phyloP scores from a whole-genome alignment of 768 basidiomycete species.

The Boletus subparvulus region DNA sequence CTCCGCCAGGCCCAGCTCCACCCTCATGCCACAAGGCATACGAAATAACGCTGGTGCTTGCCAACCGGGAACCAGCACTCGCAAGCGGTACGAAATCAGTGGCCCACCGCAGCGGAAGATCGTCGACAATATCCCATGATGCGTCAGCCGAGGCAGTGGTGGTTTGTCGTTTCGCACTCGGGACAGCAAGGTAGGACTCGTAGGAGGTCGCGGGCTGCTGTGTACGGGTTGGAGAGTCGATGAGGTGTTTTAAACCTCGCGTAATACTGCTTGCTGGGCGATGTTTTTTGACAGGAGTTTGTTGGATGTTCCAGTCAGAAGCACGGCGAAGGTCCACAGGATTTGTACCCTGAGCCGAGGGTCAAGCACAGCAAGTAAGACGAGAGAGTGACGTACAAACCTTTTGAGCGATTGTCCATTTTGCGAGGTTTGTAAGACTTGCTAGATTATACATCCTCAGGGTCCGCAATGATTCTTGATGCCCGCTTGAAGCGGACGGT shows the following conservation, averaged over 20 bases:
- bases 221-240: slow-evolving; percentile 37
- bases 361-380: slow-evolving; percentile 7
- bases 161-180: slow-evolving; percentile 24
- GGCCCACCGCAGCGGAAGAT: slow-evolving; percentile 79
- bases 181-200: slow-evolving; percentile 32
- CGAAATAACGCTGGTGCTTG: slow-evolving; percentile 54
- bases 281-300: slow-evolving; percentile 45
- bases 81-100: slow-evolving; percentile 84
- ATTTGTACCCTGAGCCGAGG: slow-evolving; percentile 45
- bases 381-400: slow-evolving; percentile 35
- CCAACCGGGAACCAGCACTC: slow-evolving; percentile 59
- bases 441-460: slow-evolving; percentile 84
- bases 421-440: slow-evolving; percentile 71
- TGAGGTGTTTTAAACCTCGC: slow-evolving; percentile 59
- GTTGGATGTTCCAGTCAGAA: slow-evolving; percentile 51
- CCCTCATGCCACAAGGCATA: slow-evolving; percentile 73
- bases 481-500: slow-evolving; percentile 39
- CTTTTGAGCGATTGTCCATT: slow-evolving; percentile 69
- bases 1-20: slow-evolving; percentile 42
- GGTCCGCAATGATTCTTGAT: slow-evolving; percentile 53
- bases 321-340: slow-evolving; percentile 61
- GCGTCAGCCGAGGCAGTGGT: slow-evolving; percentile 44
- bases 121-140: slow-evolving; percentile 73
- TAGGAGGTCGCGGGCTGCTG: slow-evolving; percentile 27
- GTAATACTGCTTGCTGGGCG: slow-evolving; percentile 58